A percentile compares a stretch with the other conserved stretches of the same genome.
Evolutionary conservation across 208 protist genomes (phyloP).

Genomic region (Wallacemonas sp.): DNA sequence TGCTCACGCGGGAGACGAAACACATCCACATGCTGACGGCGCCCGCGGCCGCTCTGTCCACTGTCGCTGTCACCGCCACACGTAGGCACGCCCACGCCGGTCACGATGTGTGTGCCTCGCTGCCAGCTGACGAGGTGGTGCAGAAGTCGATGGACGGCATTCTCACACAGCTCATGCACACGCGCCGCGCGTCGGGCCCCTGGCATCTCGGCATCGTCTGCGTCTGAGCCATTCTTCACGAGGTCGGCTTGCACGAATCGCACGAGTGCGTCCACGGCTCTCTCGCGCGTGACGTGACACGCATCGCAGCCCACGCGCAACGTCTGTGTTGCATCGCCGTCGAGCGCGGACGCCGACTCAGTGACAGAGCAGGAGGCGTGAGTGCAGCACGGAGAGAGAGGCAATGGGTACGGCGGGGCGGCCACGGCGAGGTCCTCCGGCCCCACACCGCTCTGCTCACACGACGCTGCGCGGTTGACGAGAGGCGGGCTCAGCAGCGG

Average conservation of each 20-base stretch:
- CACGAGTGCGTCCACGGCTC: constrained; percentile 7
- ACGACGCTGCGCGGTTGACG: too few relatives aligned
- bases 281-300: not conserved
- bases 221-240: not conserved
- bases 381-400: constrained; percentile 5
- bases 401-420: constrained; percentile 1
- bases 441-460: not conserved
- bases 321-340: not conserved
- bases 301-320: not conserved
- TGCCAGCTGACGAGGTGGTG: not conserved
- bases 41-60: too few relatives aligned
- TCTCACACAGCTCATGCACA: not conserved
- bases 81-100: not conserved
- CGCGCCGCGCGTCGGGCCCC: not conserved
- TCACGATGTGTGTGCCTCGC: not conserved
- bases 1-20: constrained; percentile 47
- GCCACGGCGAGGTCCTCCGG: not conserved
- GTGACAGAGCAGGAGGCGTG: not conserved
- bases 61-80: too few relatives aligned
- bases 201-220: not conserved
- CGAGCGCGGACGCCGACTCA: not conserved
- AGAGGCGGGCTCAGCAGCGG: constrained; percentile 11
- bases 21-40: constrained; percentile 37
- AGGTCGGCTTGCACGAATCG: too few relatives aligned
- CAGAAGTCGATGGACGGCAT: not conserved